A percentile compares a stretch with the other conserved stretches of the same genome.
phyloP scores from a whole-genome alignment of 75 land plant genomes.

The Cunninghamia lanceolata region DNA sequence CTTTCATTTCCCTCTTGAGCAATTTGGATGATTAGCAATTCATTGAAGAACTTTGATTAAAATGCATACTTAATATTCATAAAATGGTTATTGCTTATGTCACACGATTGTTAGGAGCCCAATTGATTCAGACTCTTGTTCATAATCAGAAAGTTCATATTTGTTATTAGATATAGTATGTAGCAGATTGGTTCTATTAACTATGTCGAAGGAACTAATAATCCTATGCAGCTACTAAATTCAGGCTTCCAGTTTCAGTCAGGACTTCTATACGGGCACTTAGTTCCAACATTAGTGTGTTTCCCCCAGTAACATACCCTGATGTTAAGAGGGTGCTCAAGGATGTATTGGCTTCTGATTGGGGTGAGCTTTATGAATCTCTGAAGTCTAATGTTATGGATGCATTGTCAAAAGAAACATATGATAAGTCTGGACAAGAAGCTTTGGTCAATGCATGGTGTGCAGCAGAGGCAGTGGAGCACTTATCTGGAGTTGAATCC shows the following conservation, averaged over 20 bases:
- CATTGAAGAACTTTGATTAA: neutral
- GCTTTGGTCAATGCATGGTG: conserved; percentile 64
- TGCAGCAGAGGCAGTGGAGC: conserved; percentile 85
- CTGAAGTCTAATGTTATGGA: conserved; percentile 45
- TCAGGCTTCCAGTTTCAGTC: conserved; percentile 9
- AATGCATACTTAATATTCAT: neutral
- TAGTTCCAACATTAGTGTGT: conserved; percentile 37
- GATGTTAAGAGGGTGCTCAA: conserved; percentile 51
- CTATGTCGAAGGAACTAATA: neutral
- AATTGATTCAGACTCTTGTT: neutral
- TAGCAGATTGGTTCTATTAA: neutral
- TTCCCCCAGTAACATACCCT: conserved; percentile 68
- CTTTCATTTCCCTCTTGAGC: neutral
- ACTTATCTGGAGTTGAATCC: conserved; percentile 56
- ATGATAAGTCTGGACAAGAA: conserved; percentile 66
- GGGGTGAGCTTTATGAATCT: conserved; percentile 67
- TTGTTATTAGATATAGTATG: neutral
- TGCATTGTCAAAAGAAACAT: conserved; percentile 55
- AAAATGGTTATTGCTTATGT: neutral
- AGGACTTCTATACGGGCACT: conserved; percentile 25
- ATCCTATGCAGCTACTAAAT: conserved; percentile 1
- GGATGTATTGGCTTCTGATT: conserved; percentile 68
- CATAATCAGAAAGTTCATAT: neutral
- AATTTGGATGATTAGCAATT: neutral
- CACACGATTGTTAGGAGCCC: neutral